Evolutionary conservation across 805 yeast genomes (phyloP), one percentile per base, ranked within the genome.

Genomic region (Wickerhamomyces ciferrii): DNA sequence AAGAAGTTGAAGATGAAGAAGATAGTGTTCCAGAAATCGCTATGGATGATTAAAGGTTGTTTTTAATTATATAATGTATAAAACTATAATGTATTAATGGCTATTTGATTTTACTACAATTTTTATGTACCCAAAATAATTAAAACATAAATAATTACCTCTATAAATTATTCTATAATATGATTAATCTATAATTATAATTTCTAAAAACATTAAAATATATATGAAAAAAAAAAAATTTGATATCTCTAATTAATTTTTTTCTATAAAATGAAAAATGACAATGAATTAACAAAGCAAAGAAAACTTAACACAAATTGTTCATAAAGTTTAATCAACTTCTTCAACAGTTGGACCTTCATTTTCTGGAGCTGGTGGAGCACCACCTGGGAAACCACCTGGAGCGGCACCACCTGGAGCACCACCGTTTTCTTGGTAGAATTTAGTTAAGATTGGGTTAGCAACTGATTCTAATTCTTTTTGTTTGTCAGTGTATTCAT

Each of bases 381-480:
- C 79, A 57, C 74, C 79, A 62, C 83, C 85, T 58, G 70, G 76
- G 70, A 66, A 66, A 52, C 78, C 74, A 61, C 77, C 78, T 58
- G 75, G 76, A 53, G 71, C 79, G 48, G 74, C 84, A 62, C 82
- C 88, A 57, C 78, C 86, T 63, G 85, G 83, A 56, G 83, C 84
- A 71, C 87, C 96, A 70, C 89, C 96, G 69, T 90, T 96, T 58
- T 84, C 90, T 72, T 87, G 94, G 84, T 92, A 92, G 80, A 94
- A 89, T 81, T 91, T 89, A 70, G 89, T 81, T 89, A 91, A 85
- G 74, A 91, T 88, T 71, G 97, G 97, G 81, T 91, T 91, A 59
- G 96, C 96, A 72, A 84, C 78, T 60, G 81, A 85, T 79, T 92
- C 97, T 65, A 91, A 83, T 75, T 90, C 97, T 84, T 91, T 91